Conservation (phyloP, 352 stramenopile genomes). For the Phytophthora europaea region DNA sequence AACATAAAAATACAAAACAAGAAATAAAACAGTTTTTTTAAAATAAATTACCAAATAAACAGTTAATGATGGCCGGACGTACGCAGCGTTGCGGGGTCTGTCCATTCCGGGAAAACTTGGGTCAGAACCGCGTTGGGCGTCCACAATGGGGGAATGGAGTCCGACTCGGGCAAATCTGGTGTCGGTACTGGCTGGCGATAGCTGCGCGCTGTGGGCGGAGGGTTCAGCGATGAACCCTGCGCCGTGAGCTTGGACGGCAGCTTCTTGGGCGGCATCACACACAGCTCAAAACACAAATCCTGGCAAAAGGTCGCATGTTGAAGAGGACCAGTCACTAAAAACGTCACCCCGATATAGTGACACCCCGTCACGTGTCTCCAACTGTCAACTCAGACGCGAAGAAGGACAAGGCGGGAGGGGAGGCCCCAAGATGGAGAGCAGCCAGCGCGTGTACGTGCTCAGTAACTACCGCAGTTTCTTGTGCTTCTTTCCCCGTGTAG, state of each 20-base stretch:
- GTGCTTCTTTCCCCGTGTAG: neutral
- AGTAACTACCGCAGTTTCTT: neutral
- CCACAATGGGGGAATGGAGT: slow-evolving; percentile 58
- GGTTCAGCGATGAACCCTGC: slow-evolving; percentile 30
- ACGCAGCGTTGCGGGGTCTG: slow-evolving; percentile 36
- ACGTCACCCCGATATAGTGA: neutral
- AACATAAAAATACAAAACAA: neutral
- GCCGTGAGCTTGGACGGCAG: slow-evolving; percentile 45
- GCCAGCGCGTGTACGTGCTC: slow-evolving; percentile 16
- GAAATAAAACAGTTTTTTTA: too few relatives aligned
- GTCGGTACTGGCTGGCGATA: slow-evolving; percentile 38
- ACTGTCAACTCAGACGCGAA: slow-evolving; percentile 17
- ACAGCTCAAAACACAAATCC: neutral
- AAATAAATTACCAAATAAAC: neutral
- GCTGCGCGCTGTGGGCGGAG: slow-evolving; percentile 2
- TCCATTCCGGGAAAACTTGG: slow-evolving; percentile 77
- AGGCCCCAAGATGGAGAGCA: slow-evolving; percentile 25
- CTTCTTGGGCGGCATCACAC: slow-evolving; percentile 55
- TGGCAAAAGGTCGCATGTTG: slow-evolving; percentile 6
- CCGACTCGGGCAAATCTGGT: slow-evolving; percentile 37
- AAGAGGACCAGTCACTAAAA: neutral
- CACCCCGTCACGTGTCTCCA: neutral
- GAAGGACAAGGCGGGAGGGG: neutral
- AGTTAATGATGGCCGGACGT: neutral
- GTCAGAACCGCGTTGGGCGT: slow-evolving; percentile 39